These are phyloP conservation scores for Periconia sp. DNA, from an alignment of 2,329 filamentous ascomycete species.

Conservation along the genomic window DNA sequence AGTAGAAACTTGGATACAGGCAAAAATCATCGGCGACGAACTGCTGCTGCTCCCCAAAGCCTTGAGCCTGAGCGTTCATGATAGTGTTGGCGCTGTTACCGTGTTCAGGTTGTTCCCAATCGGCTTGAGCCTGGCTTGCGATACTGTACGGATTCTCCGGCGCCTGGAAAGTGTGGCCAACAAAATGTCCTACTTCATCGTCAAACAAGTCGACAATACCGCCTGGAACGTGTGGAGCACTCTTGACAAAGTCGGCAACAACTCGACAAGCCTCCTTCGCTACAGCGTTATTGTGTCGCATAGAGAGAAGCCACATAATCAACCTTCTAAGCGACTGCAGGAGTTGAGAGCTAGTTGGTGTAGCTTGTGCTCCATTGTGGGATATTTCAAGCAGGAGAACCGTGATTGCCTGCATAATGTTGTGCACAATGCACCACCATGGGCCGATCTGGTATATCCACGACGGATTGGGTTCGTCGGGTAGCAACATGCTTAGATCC, in stretches of 20 bases:
- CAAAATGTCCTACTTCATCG: neutral
- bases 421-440: slow-evolving; percentile 44
- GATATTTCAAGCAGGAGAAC: slow-evolving; percentile 42
- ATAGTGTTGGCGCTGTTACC: neutral
- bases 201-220: neutral
- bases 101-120: neutral
- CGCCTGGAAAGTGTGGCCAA: neutral
- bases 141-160: neutral
- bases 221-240: neutral
- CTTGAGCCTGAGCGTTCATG: neutral
- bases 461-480: slow-evolving; percentile 20
- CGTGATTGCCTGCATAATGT: slow-evolving; percentile 42
- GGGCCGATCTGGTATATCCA: slow-evolving; percentile 26
- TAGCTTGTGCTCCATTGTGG: slow-evolving; percentile 24
- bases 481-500: slow-evolving; percentile 31
- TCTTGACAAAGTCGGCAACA: slow-evolving; percentile 8
- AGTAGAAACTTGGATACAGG: slow-evolving; percentile 4
- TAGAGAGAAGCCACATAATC: slow-evolving; percentile 31
- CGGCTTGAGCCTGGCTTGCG: neutral
- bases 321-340: slow-evolving; percentile 25
- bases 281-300: slow-evolving; percentile 28
- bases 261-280: slow-evolving; percentile 32
- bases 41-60: neutral
- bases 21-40: neutral
- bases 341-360: slow-evolving; percentile 19